Evolutionary conservation across 139 green algal genomes (phyloP), one percentile per base, ranked within the genome.

Genomic region (Chlorella sp.): DNA sequence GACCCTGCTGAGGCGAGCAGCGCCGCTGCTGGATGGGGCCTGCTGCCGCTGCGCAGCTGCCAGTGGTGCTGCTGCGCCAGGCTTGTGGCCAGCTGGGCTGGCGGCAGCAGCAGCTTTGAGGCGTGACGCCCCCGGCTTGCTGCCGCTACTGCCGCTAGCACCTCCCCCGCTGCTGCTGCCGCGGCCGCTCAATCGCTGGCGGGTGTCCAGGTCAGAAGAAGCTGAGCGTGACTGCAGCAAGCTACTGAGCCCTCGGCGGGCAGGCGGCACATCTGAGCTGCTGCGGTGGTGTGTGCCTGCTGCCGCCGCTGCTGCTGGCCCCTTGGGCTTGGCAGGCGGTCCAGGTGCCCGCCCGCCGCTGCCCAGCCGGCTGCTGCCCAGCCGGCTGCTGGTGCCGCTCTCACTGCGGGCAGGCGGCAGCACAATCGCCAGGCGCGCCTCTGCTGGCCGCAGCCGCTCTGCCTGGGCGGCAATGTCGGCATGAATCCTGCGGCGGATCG

Each of bases 401-500:
- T 41, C 67, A 12, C 67, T 39, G 28, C 30, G 18, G 15, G n/a
- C 36, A 9, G 18, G 18, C 67, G 30, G n/a, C 67, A 44, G 30
- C 15, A 7, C 32, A 20, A 72, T n/a, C 21, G 25, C 34, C 36
- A 75, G 69, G 36, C 69, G 34, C 34, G 38, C 69, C 16, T 75
- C 16, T 38, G 34, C 36, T 15, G 69, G 69, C 16, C 69, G 34
- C 69, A 56, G 38, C 38, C 47, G 69, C 34, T 75, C 69, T 2
- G 47, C 36, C 16, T 34, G 47, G 18, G 69, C 69, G 7, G 69
- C 69, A 38, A 75, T 75, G 34, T 75, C 69, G 34, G 69, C 69
- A 57, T 75, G 69, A 2, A 75, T 51, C 69, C 69, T 75, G 69
- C 69, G 44, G n/a, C n/a, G n/a, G n/a, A n/a, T n/a, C n/a, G n/a